A percentile compares a stretch with the other conserved stretches of the same genome.
These are phyloP conservation scores for Typha latifolia DNA, from an alignment of 176 grass and related monocot species.

Conservation along the genomic window DNA sequence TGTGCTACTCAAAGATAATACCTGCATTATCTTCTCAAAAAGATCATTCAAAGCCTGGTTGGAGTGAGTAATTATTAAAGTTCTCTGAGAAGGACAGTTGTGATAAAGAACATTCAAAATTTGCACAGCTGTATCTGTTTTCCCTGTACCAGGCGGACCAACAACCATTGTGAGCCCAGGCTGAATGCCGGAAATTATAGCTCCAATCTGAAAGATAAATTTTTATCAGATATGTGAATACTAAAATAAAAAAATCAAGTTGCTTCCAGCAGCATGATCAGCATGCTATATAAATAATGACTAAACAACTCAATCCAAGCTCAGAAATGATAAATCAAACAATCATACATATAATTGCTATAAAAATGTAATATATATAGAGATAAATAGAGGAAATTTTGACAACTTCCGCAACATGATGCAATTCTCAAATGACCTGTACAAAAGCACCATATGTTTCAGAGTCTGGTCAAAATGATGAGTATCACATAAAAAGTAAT, in stretches of 20 bases:
- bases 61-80: slow-evolving; percentile 95
- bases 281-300: background rate
- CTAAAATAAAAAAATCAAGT: background rate
- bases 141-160: slow-evolving; percentile 97
- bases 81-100: slow-evolving; percentile 96
- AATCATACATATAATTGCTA: background rate
- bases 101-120: slow-evolving; percentile 99
- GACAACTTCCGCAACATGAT: too few species aligned
- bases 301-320: background rate
- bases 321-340: background rate
- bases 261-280: slow-evolving; percentile 4
- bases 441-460: too few species aligned
- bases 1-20: slow-evolving; percentile 16
- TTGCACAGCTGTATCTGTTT: slow-evolving; percentile 98
- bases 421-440: too few species aligned
- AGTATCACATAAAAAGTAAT: too few species aligned
- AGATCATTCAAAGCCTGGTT: slow-evolving; percentile 99
- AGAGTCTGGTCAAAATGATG: too few species aligned
- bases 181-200: slow-evolving; percentile 92
- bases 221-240: slow-evolving; percentile 17
- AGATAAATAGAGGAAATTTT: too few species aligned
- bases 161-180: slow-evolving; percentile 99
- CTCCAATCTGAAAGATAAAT: slow-evolving; percentile 58
- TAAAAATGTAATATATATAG: too few species aligned
- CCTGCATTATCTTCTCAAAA: slow-evolving; percentile 99